Evolutionary conservation across 1,284 basidiomycete genomes (phyloP), one percentile per base, ranked within the genome.

Genomic region (Vanrija humicola): DNA sequence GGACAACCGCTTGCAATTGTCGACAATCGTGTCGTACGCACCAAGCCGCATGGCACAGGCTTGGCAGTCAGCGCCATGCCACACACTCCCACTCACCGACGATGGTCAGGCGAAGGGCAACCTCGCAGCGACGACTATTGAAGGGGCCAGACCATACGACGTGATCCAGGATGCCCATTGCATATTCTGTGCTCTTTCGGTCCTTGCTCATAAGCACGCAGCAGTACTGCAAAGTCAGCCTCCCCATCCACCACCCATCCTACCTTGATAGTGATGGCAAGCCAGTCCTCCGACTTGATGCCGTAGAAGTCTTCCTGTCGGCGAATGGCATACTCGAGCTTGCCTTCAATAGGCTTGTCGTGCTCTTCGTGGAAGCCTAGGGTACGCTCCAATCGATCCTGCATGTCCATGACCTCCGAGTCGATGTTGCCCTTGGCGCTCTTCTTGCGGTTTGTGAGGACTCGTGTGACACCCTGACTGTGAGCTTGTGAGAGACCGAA

Each of bases 241-340:
- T 18, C 7, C 4, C n/a, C 3, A 0, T 38, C 9, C 14, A 12
- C 9, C 28, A 7, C n/a, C 21, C 58, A 23, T 60, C 80, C 58
- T 50, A 90, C 92, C 79, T 92, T 87, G 79, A 95, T 84, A 64
- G 93, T 86, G 19, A 97, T 70, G 4, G 81, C 79, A 48, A 95
- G 74, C 95, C 95, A 98, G 50, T 89, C 85, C 55, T 89, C 86
- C 62, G 92, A 89, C 2, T 80, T 80, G n/a, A 96, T 80, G 0
- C 89, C 88, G 6, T 93, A 85, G 73, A 95, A 97, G 1, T 69
- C 72, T 43, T 64, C 76, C 54, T 54, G 64, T 43, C 66, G 66
- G 21, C 64, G 54, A 19, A 65, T 57, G 18, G 63, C 61, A 28
- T 70, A 70, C 39, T 62, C 51, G 40, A 42, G 23, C 38, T 52